Evolutionary conservation across 2,329 filamentous ascomycete genomes (phyloP), one percentile per base, ranked within the genome.

Genomic region (Neophaeococcomyces aloes): DNA sequence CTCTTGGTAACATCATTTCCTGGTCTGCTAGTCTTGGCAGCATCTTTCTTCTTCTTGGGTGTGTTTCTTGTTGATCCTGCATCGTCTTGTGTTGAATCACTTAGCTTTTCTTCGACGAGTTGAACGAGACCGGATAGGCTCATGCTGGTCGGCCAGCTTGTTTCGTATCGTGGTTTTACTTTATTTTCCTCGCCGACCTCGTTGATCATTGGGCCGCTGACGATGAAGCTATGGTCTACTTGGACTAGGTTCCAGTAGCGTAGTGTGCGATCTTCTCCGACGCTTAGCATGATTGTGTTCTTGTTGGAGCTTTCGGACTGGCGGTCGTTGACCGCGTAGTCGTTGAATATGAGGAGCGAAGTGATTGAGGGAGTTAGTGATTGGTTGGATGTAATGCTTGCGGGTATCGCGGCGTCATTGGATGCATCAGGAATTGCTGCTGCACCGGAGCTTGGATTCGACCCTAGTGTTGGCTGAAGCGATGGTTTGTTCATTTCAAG

Each of bases 171-270:
- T n/a, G 86, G 83, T 58, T 78, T 80, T 3, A 54, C 44, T 4
- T 53, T 52, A 11, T 58, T 59, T 45, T 78, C 76, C 19, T 38
- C 41, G 10, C 41, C 41, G 8, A 38, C 41, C 4, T 37, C 41
- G 8, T 87, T 69, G 18, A 53, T 46, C 32, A 48, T 46, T 2
- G 53, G 54, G 0, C 89, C 89, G 59, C 84, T 94, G 51, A 93
- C 81, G 11, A 95, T 75, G 44, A 74, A 71, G 31, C 86, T 94
- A 47, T 79, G 76, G 57, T 94, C 86, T 7, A 86, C 73, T 7
- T 80, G 79, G 7, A 78, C 72, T 11, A 91, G 72, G 58, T 98
- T 89, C 91, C 91, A 98, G 65, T 93, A 96, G 7, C 91, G 79
- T 14, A 98, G 75, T 62, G 85, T 91, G 65, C 83, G 86, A 62